Conservation (phyloP, 768 basidiomycete species). For the Macrocybe gigantea region DNA sequence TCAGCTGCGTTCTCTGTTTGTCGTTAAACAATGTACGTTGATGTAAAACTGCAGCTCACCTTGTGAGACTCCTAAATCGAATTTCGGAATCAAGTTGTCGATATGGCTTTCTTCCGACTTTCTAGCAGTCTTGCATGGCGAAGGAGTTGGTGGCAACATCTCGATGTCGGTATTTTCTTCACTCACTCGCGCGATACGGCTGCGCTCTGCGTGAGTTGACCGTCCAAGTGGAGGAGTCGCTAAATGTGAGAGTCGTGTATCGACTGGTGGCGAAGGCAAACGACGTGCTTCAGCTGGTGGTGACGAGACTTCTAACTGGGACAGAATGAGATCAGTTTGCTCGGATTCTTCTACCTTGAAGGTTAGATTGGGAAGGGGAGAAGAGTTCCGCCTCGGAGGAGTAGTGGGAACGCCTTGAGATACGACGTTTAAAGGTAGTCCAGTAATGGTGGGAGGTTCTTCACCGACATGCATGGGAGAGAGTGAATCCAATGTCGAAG, state of each 20-base stretch:
- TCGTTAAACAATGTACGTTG: too few species aligned
- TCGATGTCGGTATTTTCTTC: slow-evolving; percentile 22
- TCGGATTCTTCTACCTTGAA: too few species aligned
- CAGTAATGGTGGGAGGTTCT: too few species aligned
- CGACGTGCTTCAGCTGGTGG: background rate
- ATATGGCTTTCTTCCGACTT: slow-evolving; percentile 6
- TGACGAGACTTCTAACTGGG: background rate
- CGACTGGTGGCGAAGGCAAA: background rate
- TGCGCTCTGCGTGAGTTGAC: slow-evolving; percentile 28
- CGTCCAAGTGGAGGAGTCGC: slow-evolving; percentile 31
- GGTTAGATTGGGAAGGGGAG: slow-evolving; percentile 14
- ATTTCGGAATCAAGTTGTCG: slow-evolving; percentile 27
- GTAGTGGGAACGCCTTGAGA: slow-evolving; percentile 27
- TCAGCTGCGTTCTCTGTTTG: too few species aligned
- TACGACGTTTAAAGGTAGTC: slow-evolving; percentile 24
- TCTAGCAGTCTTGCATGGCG: slow-evolving; percentile 25
- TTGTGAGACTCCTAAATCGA: slow-evolving; percentile 14
- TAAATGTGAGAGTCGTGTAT: slow-evolving; percentile 4
- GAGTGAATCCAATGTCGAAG: slow-evolving; percentile 7
- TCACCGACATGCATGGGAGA: too few species aligned
- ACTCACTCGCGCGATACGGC: slow-evolving; percentile 21
- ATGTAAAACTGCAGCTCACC: slow-evolving; percentile 8
- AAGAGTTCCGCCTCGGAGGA: slow-evolving; percentile 27
- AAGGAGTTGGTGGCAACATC: slow-evolving; percentile 29
- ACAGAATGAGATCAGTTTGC: too few species aligned